Evolutionary conservation across 768 basidiomycete genomes (phyloP).

Genomic region (Gymnopilus dilepis): DNA sequence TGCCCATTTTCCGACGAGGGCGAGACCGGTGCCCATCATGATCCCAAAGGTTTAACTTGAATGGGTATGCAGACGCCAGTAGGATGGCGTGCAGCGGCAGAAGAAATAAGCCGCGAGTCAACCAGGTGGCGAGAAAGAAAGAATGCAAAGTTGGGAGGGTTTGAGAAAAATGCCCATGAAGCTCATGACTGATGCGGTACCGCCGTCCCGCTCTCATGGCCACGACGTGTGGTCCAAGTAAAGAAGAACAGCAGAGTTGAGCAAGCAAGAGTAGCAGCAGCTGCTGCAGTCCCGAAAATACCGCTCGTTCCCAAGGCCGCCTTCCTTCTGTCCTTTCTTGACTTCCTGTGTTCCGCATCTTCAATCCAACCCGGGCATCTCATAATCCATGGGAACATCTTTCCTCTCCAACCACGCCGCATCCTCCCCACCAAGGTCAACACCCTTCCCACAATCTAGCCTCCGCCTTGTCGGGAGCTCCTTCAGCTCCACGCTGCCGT

Average conservation of each 20-base stretch:
- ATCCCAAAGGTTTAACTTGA: neutral
- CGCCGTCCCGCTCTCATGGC: constrained; percentile 1
- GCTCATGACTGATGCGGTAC: neutral
- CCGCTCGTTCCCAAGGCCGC: neutral
- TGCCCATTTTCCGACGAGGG: neutral
- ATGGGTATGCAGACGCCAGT: neutral
- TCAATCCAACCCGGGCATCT: constrained; percentile 51
- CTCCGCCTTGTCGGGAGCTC: constrained; percentile 25
- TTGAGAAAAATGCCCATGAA: constrained; percentile 1
- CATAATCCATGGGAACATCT: constrained; percentile 80
- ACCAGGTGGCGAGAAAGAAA: no score
- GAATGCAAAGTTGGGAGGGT: neutral
- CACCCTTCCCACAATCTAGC: constrained; percentile 28
- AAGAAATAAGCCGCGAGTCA: neutral
- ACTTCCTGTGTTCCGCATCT: neutral
- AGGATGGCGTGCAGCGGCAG: neutral
- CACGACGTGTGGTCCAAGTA: neutral
- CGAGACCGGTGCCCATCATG: neutral
- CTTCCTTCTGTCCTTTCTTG: neutral
- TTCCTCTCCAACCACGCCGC: constrained; percentile 42
- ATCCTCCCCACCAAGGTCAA: constrained; percentile 26
- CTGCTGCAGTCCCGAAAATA: neutral
- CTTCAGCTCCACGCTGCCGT: constrained; percentile 46
- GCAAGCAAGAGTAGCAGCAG: neutral
- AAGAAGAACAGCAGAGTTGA: neutral